Evolutionary conservation across 2,329 filamentous ascomycete genomes (phyloP).

Genomic region (Nannizziopsis barbatae): DNA sequence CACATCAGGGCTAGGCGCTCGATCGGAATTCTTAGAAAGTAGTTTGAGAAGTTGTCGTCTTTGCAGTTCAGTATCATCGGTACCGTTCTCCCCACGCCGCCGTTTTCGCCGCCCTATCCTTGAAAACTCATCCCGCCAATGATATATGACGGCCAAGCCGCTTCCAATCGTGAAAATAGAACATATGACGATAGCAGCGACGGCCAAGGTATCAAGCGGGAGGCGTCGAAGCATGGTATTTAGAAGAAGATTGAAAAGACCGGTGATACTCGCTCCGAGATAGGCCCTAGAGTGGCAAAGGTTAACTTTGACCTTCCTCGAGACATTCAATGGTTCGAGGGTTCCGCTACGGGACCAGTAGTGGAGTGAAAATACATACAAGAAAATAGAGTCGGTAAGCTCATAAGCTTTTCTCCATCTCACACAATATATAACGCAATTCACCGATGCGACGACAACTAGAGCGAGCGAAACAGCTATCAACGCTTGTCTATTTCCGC

Average conservation of each 20-base stretch:
- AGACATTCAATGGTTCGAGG: neutral
- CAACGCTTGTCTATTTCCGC: conserved; percentile 19
- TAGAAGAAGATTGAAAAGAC: conserved; percentile 26
- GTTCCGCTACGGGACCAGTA: neutral
- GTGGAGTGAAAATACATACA: conserved; percentile 20
- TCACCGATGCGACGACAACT: conserved; percentile 21
- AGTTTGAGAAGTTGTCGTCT: conserved; percentile 31
- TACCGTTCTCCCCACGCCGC: conserved; percentile 12
- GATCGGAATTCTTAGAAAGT: conserved; percentile 23
- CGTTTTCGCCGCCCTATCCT: neutral
- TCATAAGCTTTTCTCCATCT: conserved; percentile 17
- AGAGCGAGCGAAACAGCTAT: conserved; percentile 22
- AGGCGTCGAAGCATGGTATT: conserved; percentile 25
- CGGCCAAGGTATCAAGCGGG: conserved; percentile 21
- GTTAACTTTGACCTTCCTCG: neutral
- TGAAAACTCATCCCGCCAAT: conserved; percentile 8
- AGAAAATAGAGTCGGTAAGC: conserved; percentile 24
- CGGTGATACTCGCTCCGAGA: conserved; percentile 23
- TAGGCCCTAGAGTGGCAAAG: conserved; percentile 13
- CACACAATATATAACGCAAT: conserved; percentile 20
- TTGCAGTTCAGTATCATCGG: conserved; percentile 30
- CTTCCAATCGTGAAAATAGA: conserved; percentile 23
- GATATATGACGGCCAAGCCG: conserved; percentile 21
- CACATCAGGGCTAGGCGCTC: conserved; percentile 21
- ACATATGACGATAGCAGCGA: conserved; percentile 22